Percentiles rank a stretch among this genome's conserved stretches.
Conservation (phyloP, 441 rosid genomes). For the Erodium trifolium region DNA sequence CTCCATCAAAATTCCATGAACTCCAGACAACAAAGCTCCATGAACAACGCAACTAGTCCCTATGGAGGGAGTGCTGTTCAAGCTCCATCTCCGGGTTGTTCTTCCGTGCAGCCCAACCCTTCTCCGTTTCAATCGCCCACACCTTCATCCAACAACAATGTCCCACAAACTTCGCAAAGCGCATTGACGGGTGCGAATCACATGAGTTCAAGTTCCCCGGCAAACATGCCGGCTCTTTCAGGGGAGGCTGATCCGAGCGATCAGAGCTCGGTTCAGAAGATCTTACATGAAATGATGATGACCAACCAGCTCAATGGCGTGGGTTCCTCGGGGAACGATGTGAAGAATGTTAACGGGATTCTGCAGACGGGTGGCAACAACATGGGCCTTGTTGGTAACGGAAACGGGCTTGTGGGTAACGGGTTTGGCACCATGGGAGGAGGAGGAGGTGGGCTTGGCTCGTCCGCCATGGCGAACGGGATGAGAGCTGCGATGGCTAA, state of each 20-base stretch:
- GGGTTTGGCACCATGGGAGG: slow-evolving; percentile 19
- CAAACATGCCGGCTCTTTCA: slow-evolving; percentile 46
- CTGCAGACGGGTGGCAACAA: slow-evolving; percentile 36
- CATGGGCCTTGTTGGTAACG: slow-evolving; percentile 41
- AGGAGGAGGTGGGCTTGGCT: background rate
- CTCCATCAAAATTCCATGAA: slow-evolving; percentile 89
- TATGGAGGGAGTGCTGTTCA: slow-evolving; percentile 70
- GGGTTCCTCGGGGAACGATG: slow-evolving; percentile 50
- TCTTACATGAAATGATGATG: slow-evolving; percentile 69
- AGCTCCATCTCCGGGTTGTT: slow-evolving; percentile 73
- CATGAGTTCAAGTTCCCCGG: slow-evolving; percentile 54
- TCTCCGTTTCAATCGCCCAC: slow-evolving; percentile 80
- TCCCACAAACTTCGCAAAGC: slow-evolving; percentile 45
- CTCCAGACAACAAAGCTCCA: slow-evolving; percentile 63
- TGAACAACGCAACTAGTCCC: slow-evolving; percentile 66
- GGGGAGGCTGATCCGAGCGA: slow-evolving; percentile 58
- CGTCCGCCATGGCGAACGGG: slow-evolving; percentile 24
- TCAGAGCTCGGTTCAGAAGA: slow-evolving; percentile 75
- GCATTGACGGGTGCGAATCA: slow-evolving; percentile 46
- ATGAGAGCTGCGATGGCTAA: slow-evolving; percentile 52
- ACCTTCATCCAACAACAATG: slow-evolving; percentile 56
- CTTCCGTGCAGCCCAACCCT: slow-evolving; percentile 46
- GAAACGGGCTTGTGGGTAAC: slow-evolving; percentile 29
- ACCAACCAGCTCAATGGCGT: slow-evolving; percentile 48
- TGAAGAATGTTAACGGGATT: slow-evolving; percentile 46